Base-by-base conservation (phyloP, 2,329 filamentous ascomycete genomes). In the Fusarium xyrophilum region DNA sequence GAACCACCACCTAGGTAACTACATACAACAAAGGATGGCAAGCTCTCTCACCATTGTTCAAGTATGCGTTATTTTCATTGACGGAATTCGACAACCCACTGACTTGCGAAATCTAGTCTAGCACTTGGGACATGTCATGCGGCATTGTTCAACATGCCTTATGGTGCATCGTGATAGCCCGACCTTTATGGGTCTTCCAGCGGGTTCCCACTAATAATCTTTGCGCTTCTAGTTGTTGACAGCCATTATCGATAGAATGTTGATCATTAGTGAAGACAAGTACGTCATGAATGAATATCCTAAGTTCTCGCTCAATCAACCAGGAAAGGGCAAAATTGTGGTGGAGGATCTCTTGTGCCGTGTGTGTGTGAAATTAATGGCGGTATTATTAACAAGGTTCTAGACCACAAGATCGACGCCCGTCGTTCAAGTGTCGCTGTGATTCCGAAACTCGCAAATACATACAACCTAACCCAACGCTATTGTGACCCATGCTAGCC, bases 371-470 rank as follows among this genome's bases (percentile, higher is more conserved):
- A 40, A 17, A 47, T 60, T 43, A 48, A 43, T 38, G 21, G 38
- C 32, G 19, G 27, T 56, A 38, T 42, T 46, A 38, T 42, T 46
- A 38, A 44, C 15, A 48, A 50, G 23, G 56, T 63, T 57, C 64
- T 62, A 68, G 68, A 70, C 66, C 59, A 30, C 50, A 30, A 52
- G 70, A 73, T 73, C 66, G 58, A 52, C 68, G 23, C 23, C 40
- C 23, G 40, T 43, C 17, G 60, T 19, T 17, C 21, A 46, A 51
- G 39, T 38, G 35, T 38, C 60, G 33, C 65, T 47, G 38, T 52
- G 23, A 52, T 32, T 44, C 23, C 39, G 42, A 61, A 54, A 54
- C 38, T 60, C 32, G 28, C 9, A 56, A 62, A 44, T 57, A 33
- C 23, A 6, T 25, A 25, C 43, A 43, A 68, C 60, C 52, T 39